Conservation (phyloP, 495 filamentous ascomycete species). For the Penicillium daleae region DNA sequence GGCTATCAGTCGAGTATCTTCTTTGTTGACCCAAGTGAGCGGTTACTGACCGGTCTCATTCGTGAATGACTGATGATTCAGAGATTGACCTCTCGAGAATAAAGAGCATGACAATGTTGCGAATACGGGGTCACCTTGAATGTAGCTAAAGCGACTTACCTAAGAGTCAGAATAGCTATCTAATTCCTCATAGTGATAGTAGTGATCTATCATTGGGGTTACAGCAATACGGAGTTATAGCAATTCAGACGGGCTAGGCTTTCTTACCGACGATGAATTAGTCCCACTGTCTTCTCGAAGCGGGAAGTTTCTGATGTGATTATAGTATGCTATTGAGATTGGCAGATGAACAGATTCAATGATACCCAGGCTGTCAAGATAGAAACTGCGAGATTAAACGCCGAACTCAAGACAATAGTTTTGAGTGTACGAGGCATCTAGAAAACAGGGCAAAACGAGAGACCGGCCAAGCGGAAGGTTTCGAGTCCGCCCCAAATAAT, state of each 20-base stretch:
- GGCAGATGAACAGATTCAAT: background rate
- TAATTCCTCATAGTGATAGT: too few relatives aligned
- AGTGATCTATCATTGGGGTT: too few relatives aligned
- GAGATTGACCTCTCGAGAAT: too few relatives aligned
- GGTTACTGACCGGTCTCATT: too few relatives aligned
- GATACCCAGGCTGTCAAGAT: background rate
- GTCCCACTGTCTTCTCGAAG: background rate
- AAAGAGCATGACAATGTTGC: too few relatives aligned
- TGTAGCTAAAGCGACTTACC: too few relatives aligned
- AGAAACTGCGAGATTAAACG: background rate
- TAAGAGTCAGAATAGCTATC: too few relatives aligned
- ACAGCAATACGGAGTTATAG: background rate
- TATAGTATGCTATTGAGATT: background rate
- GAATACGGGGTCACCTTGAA: too few relatives aligned
- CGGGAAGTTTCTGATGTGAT: background rate
- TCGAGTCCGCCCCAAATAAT: slow-evolving; percentile 14
- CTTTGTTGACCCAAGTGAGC: too few relatives aligned
- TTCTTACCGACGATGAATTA: background rate
- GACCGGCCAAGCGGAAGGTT: slow-evolving; percentile 13
- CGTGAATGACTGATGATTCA: too few relatives aligned
- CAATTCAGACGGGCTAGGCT: background rate
- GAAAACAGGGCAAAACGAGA: slow-evolving; percentile 5
- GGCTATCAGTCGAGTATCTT: too few relatives aligned
- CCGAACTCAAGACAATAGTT: background rate
- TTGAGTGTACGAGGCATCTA: background rate